Evolutionary conservation across 306 rosid genomes (phyloP).

Genomic region (Carpinus viminea): DNA sequence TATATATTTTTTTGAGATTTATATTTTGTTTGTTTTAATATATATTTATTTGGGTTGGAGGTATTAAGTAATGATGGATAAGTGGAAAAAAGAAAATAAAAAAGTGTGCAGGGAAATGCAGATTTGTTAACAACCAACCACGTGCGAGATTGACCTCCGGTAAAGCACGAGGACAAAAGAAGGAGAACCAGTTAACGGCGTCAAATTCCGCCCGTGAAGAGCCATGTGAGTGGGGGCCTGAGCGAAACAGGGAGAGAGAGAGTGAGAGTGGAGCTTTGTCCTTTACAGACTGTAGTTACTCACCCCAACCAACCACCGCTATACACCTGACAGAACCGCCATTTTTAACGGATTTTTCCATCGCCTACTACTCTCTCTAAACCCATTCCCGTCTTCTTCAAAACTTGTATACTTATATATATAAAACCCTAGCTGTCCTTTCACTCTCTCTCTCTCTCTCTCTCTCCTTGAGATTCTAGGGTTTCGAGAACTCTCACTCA

Average conservation of each 20-base stretch:
- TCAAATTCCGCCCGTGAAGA: not conserved
- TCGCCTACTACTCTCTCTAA: conserved; percentile 10
- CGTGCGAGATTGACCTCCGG: not conserved
- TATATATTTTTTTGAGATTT: no score
- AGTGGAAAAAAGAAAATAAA: not conserved
- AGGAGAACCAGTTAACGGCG: conserved; percentile 8
- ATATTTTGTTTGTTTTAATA: no score
- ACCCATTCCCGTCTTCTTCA: not conserved
- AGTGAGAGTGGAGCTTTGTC: conserved; percentile 32
- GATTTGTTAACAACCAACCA: not conserved
- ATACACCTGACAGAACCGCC: conserved; percentile 72
- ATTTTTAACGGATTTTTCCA: conserved; percentile 51
- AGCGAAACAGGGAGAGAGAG: conserved; percentile 9
- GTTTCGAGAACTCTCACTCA: conserved; percentile 37
- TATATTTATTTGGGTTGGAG: no score
- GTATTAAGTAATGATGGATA: no score
- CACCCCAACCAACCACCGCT: conserved; percentile 69
- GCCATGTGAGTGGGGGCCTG: conserved; percentile 24
- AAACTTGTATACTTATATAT: not conserved
- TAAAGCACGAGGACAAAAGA: not conserved
- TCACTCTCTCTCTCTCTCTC: conserved; percentile 4
- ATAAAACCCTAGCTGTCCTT: conserved; percentile 37
- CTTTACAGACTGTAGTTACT: conserved; percentile 73
- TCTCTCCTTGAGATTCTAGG: conserved; percentile 47
- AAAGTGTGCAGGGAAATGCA: not conserved